Base-by-base conservation (phyloP, 495 filamentous ascomycete genomes). In the Annulohypoxylon bovei region DNA sequence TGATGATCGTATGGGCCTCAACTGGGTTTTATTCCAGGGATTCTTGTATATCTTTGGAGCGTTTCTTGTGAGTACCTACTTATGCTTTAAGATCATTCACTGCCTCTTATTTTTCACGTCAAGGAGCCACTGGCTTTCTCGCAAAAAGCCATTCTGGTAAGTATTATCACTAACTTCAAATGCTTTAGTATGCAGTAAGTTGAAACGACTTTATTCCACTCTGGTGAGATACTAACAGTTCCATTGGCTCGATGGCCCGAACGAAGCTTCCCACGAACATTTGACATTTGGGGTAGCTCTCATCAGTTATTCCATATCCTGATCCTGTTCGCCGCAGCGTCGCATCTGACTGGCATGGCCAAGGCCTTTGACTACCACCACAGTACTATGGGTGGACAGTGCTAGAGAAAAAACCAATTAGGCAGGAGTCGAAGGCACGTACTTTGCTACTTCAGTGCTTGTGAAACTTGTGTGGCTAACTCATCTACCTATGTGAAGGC, bases 41-140 rank as follows among this genome's bases (percentile, higher is more conserved):
- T 82, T 85, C 40, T 74, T 98, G 46, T 98, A 99, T 81, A 90
- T 98, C 28, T 78, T 91, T 23, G 95, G 96, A 7, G 95, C 95
- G 7, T 87, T 83, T 25, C 82, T 98, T 30, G 70, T 72, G 37
- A 72, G 70, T 42, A 42, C 8, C n/a, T 20, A 18, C 16, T n/a
- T 49, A 32, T 4, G 6, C n/a, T 55, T 8, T n/a, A n/a, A 1
- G 7, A 18, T 20, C 42, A 11, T 6, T 12, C 50, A 12, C 1
- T 49, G 7, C 22, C 18, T 1, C 33, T 46, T n/a, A 11, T 20
- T n/a, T n/a, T n/a, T n/a, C n/a, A n/a, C n/a, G n/a, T n/a, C n/a
- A n/a, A n/a, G n/a, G n/a, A n/a, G n/a, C n/a, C n/a, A n/a, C n/a
- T n/a, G n/a, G n/a, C 6, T 40, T 40, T 18, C 39, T 7, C 20